Evolutionary conservation across 768 basidiomycete genomes (phyloP), one percentile per base, ranked within the genome.

Genomic region (Rubroboletus satanas): DNA sequence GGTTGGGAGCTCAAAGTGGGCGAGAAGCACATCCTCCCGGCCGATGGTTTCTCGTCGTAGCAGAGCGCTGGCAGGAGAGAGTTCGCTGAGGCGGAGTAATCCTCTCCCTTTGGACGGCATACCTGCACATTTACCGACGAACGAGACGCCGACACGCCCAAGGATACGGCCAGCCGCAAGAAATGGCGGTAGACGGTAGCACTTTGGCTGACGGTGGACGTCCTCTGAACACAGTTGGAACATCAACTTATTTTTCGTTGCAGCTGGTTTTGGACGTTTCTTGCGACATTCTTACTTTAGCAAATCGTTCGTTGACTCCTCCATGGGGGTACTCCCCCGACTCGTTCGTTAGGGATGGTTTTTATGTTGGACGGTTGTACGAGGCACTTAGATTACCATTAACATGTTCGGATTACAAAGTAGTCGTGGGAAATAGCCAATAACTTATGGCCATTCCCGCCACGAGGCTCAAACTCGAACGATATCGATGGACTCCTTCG

Each of bases 401-500:
- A 33, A 41, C 39, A 15, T 48, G 18, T 45, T 51, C 31, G 45
- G 56, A 59, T 57, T 55, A 67, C 52, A 39, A 35, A 44, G 56
- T 52, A 41, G 21, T 14, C 55, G 65, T 67, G 66, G 54, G 66
- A 70, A 70, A 56, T 60, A 68, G 58, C 58, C 59, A 42, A 59
- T 61, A 51, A 49, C 37, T 18, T 39, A 45, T 46, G 9, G 31
- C 48, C 18, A 4, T 18, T 9, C 18, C 9, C 26, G 5, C 5
- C 10, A 5, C 28, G 7, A 31, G 28, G 23, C 58, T 62, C 42
- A 15, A 46, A 54, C 63, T 35, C 33, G 51, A 63, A 72, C 61
- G 51, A 55, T 68, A 62, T 61, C 54, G 59, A 89, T 90, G 88
- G 88, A 90, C 68, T 81, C 85, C 11, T 90, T 90, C 64, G 88